Evolutionary conservation across 2,329 filamentous ascomycete genomes (phyloP).

Genomic region (Penicillium hordei): DNA sequence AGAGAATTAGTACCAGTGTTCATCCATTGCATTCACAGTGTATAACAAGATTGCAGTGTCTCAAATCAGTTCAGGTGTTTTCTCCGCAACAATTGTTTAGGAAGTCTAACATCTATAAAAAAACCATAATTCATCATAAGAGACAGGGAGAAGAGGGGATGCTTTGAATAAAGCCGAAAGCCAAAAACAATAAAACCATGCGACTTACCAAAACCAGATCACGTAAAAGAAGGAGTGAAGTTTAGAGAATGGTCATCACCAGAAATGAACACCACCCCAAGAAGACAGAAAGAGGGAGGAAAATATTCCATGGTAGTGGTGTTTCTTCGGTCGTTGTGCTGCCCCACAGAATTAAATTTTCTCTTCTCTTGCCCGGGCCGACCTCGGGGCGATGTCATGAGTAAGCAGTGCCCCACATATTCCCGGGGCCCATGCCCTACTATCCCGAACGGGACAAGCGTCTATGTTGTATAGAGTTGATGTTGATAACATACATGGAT

Average conservation of each 20-base stretch:
- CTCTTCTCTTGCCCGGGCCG: conserved; percentile 16
- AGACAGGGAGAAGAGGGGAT: conserved; percentile 13
- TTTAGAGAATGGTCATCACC: conserved; percentile 23
- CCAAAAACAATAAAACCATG: neutral
- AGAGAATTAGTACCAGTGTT: conserved; percentile 17
- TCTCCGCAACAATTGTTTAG: conserved; percentile 46
- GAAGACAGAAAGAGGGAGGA: conserved; percentile 18
- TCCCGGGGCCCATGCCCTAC: neutral
- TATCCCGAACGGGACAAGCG: neutral
- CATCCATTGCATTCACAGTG: conserved; percentile 7
- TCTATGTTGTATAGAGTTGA: neutral
- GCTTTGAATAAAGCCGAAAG: neutral
- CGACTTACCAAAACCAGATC: conserved; percentile 20
- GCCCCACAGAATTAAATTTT: conserved; percentile 17
- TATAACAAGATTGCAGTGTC: conserved; percentile 11
- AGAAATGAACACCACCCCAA: conserved; percentile 16
- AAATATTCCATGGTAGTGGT: conserved; percentile 20
- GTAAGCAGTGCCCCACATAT: neutral
- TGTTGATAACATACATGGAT: neutral
- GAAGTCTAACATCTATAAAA: conserved; percentile 53
- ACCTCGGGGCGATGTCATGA: conserved; percentile 2
- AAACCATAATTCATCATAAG: conserved; percentile 44
- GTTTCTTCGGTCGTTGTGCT: conserved; percentile 18
- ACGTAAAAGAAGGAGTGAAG: conserved; percentile 12
- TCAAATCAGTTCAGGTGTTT: conserved; percentile 37